These are phyloP conservation scores for Tolypocladium nubicola DNA, from an alignment of 2,329 filamentous ascomycete genomes.

Conservation along the genomic window DNA sequence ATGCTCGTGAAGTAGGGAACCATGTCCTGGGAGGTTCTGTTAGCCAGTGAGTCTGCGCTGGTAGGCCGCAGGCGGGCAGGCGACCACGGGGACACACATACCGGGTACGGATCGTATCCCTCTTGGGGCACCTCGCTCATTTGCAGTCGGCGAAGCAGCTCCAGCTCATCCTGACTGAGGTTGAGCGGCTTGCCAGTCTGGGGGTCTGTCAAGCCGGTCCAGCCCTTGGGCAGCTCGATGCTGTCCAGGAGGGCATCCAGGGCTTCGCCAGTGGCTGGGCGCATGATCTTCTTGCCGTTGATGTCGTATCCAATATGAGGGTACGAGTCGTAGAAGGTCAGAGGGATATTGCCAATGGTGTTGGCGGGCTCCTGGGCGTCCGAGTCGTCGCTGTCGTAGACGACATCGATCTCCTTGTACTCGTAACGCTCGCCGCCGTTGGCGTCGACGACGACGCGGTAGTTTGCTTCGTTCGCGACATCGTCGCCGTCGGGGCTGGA, in stretches of 20 bases:
- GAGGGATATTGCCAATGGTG: conserved; percentile 89
- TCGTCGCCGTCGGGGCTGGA: not conserved
- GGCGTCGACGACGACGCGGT: conserved; percentile 61
- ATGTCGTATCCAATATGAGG: conserved; percentile 98
- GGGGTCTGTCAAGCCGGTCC: conserved; percentile 92
- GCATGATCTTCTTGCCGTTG: conserved; percentile 96
- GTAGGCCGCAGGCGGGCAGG: not conserved
- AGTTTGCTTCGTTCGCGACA: not conserved
- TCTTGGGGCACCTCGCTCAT: conserved; percentile 81
- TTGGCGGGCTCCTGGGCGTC: conserved; percentile 72
- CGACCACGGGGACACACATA: conserved; percentile 24
- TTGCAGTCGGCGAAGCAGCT: conserved; percentile 79
- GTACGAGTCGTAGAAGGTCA: conserved; percentile 94
- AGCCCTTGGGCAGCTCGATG: conserved; percentile 93
- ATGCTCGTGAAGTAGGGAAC: conserved; percentile 91
- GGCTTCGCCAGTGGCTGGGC: conserved; percentile 86
- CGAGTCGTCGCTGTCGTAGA: conserved; percentile 92
- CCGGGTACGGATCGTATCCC: conserved; percentile 86
- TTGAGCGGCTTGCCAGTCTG: conserved; percentile 87
- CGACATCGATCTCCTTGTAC: conserved; percentile 86
- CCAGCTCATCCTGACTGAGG: conserved; percentile 76
- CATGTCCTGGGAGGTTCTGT: conserved; percentile 46
- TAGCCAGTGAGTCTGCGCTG: not conserved
- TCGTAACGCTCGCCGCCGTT: conserved; percentile 86
- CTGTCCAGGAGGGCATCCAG: conserved; percentile 89